Conservation (phyloP, 2,329 filamentous ascomycete species). For the Paracoccidioides brasiliensis region DNA sequence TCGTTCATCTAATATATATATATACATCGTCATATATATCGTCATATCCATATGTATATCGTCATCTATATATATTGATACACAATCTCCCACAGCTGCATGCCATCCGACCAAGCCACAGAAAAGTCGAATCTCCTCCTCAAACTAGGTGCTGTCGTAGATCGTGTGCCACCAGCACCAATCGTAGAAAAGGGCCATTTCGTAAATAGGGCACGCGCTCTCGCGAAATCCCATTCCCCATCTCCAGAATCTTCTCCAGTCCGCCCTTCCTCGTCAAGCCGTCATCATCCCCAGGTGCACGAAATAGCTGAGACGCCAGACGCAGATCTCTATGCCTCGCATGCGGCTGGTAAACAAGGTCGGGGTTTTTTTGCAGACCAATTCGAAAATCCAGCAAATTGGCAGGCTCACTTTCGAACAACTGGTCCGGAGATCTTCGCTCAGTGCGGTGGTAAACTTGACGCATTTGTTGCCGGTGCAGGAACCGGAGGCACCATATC, state of each 20-base stretch:
- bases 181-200: constrained; percentile 92
- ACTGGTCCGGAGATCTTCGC: constrained; percentile 83
- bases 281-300: not conserved
- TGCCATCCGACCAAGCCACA: constrained; percentile 78
- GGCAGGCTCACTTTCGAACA: constrained; percentile 62
- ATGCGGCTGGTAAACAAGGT: constrained; percentile 40
- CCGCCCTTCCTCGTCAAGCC: constrained; percentile 7
- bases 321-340: constrained; percentile 6
- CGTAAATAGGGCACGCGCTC: constrained; percentile 73
- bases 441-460: constrained; percentile 61
- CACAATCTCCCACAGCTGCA: constrained; percentile 44
- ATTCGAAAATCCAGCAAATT: constrained; percentile 87
- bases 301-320: constrained; percentile 11
- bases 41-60: not conserved
- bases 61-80: not conserved
- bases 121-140: constrained; percentile 84
- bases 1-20: not conserved
- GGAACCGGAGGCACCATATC: constrained; percentile 90
- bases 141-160: constrained; percentile 84
- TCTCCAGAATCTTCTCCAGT: constrained; percentile 13
- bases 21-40: not conserved
- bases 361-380: constrained; percentile 90
- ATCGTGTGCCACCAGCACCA: constrained; percentile 77
- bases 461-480: constrained; percentile 85
- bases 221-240: constrained; percentile 60